A percentile compares a stretch with the other conserved stretches of the same genome.
phyloP scores from a whole-genome alignment of 108 stramenopile genomes.

The Aureococcus anophagefferens region DNA sequence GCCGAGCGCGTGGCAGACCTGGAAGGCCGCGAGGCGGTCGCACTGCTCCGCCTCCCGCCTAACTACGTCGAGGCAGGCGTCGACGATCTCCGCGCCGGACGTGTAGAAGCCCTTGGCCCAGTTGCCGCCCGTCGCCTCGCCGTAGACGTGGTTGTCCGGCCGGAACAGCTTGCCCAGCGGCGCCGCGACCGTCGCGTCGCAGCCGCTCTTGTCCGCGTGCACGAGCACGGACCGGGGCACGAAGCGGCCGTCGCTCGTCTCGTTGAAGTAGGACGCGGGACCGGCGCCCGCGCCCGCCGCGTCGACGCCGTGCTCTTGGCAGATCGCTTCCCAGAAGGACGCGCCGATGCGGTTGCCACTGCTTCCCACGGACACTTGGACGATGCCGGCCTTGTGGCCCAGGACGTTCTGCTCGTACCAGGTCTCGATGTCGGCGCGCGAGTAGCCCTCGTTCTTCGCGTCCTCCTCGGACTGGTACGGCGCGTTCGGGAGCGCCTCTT shows the following conservation, averaged over 20 bases:
- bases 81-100: constrained; percentile 88
- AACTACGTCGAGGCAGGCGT: constrained; percentile 82
- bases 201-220: constrained; percentile 42
- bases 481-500: too few species aligned
- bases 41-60: constrained; percentile 85
- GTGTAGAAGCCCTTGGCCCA: constrained; percentile 98
- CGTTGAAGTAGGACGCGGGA: constrained; percentile 27
- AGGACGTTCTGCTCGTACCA: too few species aligned
- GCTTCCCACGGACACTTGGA: too few species aligned
- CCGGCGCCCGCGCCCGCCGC: not conserved
- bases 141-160: constrained; percentile 92
- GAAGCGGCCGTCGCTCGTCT: constrained; percentile 63
- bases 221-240: constrained; percentile 64
- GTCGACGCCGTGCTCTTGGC: not conserved
- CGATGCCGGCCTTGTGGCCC: too few species aligned
- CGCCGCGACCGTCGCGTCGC: constrained; percentile 68
- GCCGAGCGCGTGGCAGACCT: constrained; percentile 74
- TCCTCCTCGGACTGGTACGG: too few species aligned
- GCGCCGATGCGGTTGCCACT: constrained; percentile 68
- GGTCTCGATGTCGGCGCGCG: too few species aligned
- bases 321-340: constrained; percentile 64
- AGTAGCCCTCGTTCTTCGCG: too few species aligned
- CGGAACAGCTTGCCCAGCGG: constrained; percentile 74
- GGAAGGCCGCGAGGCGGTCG: constrained; percentile 77
- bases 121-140: constrained; percentile 77